Conservation (phyloP, 352 stramenopile genomes). For the Globisporangium alternatum region DNA sequence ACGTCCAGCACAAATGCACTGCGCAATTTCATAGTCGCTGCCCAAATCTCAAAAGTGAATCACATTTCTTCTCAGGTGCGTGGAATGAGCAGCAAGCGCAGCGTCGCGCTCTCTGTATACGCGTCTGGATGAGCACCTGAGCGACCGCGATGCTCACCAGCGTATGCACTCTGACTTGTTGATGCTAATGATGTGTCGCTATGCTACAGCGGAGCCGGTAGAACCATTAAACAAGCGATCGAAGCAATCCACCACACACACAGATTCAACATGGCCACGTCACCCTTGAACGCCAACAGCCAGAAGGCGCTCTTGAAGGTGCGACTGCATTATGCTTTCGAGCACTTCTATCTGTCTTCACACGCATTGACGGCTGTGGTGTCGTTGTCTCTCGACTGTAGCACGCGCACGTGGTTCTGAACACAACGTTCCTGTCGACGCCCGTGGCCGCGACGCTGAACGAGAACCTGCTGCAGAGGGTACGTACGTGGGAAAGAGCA, state of each 20-base stretch:
- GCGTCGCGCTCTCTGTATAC: not conserved
- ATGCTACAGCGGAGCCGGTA: not conserved
- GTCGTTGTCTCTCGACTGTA: conserved; percentile 15
- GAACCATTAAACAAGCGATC: not conserved
- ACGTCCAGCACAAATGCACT: too few species aligned
- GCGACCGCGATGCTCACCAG: not conserved
- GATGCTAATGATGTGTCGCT: not conserved
- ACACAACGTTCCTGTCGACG: conserved; percentile 43
- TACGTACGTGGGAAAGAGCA: conserved; percentile 18
- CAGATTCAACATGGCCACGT: conserved; percentile 28
- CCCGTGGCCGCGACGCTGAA: conserved; percentile 40
- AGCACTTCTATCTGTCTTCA: not conserved
- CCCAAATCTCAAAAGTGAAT: too few species aligned
- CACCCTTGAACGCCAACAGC: conserved; percentile 26
- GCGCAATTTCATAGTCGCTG: not conserved
- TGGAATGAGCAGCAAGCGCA: not conserved
- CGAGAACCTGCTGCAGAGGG: conserved; percentile 59
- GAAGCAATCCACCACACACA: not conserved
- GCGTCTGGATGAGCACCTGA: not conserved
- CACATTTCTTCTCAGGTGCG: not conserved
- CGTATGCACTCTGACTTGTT: not conserved
- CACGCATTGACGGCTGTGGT: not conserved
- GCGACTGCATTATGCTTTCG: not conserved
- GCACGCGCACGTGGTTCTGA: conserved; percentile 55
- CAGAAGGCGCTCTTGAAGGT: conserved; percentile 35